These are phyloP conservation scores for Phoma herbarum DNA, from an alignment of 2,329 filamentous ascomycete genomes.

Conservation along the genomic window DNA sequence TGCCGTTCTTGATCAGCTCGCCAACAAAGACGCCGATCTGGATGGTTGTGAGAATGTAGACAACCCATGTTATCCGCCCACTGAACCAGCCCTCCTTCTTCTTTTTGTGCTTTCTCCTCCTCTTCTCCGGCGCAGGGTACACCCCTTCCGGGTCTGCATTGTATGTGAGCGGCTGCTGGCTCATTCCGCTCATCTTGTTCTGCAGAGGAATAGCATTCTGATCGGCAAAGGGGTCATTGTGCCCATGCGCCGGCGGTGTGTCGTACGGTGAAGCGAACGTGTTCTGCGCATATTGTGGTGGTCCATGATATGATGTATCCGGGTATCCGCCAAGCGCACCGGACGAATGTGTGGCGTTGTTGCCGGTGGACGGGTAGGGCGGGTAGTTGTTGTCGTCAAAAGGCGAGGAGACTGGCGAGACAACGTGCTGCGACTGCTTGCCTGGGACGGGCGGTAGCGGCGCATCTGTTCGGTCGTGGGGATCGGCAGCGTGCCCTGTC, in stretches of 20 bases:
- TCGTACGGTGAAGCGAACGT: constrained; percentile 38
- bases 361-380: constrained; percentile 53
- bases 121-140: constrained; percentile 35
- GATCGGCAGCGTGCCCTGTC: constrained; percentile 23
- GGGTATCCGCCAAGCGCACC: constrained; percentile 64
- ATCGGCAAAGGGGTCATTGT: constrained; percentile 63
- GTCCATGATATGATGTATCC: constrained; percentile 67
- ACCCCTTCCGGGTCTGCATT: constrained; percentile 53
- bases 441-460: constrained; percentile 47
- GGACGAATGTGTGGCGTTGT: constrained; percentile 38
- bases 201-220: constrained; percentile 59
- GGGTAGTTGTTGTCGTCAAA: constrained; percentile 56
- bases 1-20: constrained; percentile 82
- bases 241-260: constrained; percentile 57
- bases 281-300: constrained; percentile 36
- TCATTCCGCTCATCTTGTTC: constrained; percentile 49
- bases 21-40: constrained; percentile 89
- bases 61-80: constrained; percentile 76
- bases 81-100: constrained; percentile 64
- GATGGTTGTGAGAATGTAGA: constrained; percentile 78
- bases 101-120: constrained; percentile 39
- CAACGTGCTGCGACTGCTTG: constrained; percentile 27
- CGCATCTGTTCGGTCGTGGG: constrained; percentile 51
- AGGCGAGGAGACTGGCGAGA: constrained; percentile 46
- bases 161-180: constrained; percentile 49